Base-by-base conservation (phyloP, 169 alveolate genomes). In the Plasmodium vinckei region DNA sequence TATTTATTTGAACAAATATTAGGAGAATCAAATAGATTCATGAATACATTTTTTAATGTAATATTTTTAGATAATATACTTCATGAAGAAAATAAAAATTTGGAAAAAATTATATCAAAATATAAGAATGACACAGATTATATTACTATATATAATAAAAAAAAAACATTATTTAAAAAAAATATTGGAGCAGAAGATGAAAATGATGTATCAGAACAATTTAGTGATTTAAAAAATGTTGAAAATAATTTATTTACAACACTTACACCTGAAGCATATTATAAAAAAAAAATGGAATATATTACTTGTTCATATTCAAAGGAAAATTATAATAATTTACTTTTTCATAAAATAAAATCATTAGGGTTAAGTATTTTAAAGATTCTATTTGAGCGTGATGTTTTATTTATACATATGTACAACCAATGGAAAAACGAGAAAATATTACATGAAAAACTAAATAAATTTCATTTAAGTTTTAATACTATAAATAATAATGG, bases 361-460 rank as follows among this genome's bases (percentile, higher is more conserved):
- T 39, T 86, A 9, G 91, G 91, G 39, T 61, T 86, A 1, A 53
- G 61, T 7, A 42, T 86, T 17, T 53, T 86, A 12, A 86, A 86
- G 19, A 59, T 71, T 23, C 53, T 86, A 27, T 86, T 86, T 44
- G 91, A 86, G 17, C 23, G 91, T 46, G 91, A 86, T 42, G 87
- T 86, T 1, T 56, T 86, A 3, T 86, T 86, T 64, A 86, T 86
- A 13, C 91, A 86, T 19, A 68, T 86, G 91, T 70, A 86, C 25
- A 86, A 64, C 19, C 44, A 69, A 2, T 86, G 91, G 91, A 86
- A 69, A 33, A 86, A 70, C 70, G 91, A 86, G 70, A 86, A 86
- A 60, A 64, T 69, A 56, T 15, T 86, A 9, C 70, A 86, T 25
- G 49, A 42, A 33, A 44, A 69, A 42, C 46, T 86, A 10, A 87